A percentile compares a stretch with the other conserved stretches of the same genome.
These are phyloP conservation scores for Dalbergia cochinchinensis DNA, from an alignment of 306 rosid genomes.

Conservation along the genomic window DNA sequence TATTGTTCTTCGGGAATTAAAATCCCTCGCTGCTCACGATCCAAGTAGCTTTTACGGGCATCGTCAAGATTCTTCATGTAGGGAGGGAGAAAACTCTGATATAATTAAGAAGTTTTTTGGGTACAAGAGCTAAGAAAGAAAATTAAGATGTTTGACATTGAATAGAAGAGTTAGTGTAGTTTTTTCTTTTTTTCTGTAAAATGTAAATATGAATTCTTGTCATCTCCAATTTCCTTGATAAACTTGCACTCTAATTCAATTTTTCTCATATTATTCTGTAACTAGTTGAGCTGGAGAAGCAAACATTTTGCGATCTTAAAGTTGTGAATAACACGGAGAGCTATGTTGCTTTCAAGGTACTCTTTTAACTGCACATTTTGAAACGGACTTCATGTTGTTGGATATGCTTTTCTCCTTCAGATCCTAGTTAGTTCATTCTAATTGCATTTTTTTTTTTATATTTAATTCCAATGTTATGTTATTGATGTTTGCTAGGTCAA, in stretches of 20 bases:
- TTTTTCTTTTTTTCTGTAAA: neutral
- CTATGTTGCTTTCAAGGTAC: conserved; percentile 94
- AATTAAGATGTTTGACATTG: neutral
- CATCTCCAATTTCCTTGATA: neutral
- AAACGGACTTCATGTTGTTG: neutral
- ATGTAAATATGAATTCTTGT: conserved; percentile 1
- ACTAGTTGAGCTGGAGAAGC: conserved; percentile 93
- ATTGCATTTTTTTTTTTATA: neutral
- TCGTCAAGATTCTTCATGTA: neutral
- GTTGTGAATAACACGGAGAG: conserved; percentile 76
- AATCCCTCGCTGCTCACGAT: neutral
- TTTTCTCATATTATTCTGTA: conserved; percentile 42
- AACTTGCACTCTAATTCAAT: conserved; percentile 32
- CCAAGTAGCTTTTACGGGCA: neutral
- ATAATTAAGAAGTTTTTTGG: neutral
- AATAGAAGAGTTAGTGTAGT: neutral
- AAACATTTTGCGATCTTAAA: conserved; percentile 86
- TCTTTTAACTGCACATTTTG: conserved; percentile 4
- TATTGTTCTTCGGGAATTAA: neutral
- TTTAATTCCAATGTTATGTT: conserved; percentile 17
- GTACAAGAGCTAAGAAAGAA: too few species aligned
- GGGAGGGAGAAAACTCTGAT: neutral
- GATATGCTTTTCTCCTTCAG: conserved; percentile 19
- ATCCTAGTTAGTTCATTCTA: neutral
- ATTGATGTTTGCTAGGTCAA: conserved; percentile 73